Percentiles rank a stretch among this genome's conserved stretches.
Evolutionary conservation across 345 rosid species (phyloP).

Genomic region (Adansonia digitata): DNA sequence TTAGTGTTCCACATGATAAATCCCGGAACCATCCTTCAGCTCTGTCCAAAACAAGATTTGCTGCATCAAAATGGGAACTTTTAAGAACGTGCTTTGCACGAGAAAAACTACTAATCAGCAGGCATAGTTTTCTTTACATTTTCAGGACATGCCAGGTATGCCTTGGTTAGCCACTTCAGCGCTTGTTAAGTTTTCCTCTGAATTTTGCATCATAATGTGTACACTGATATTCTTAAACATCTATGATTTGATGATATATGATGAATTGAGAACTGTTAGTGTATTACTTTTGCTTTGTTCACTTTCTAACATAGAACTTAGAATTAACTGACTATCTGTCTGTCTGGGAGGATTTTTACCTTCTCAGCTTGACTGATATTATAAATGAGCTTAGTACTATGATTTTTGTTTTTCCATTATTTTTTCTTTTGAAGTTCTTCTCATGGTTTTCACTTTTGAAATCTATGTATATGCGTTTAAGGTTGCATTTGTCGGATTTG

Average conservation of each 20-base stretch:
- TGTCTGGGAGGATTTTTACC: background rate
- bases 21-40: conserved; percentile 52
- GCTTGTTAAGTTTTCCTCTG: background rate
- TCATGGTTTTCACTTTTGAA: background rate
- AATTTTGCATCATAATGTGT: background rate
- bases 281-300: background rate
- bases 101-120: conserved; percentile 56
- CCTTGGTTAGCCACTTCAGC: conserved; percentile 4
- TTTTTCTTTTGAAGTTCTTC: background rate
- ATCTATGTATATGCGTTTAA: conserved; percentile 21
- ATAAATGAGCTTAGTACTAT: background rate
- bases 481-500: conserved; percentile 85
- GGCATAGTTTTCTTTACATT: conserved; percentile 71
- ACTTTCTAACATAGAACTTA: background rate
- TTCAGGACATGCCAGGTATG: conserved; percentile 81
- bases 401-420: background rate
- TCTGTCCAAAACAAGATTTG: conserved; percentile 57
- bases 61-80: conserved; percentile 73
- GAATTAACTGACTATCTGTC: background rate
- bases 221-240: background rate
- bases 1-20: conserved; percentile 47
- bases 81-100: conserved; percentile 57
- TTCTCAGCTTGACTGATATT: background rate
- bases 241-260: background rate
- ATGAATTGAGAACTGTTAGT: background rate